phyloP scores from a whole-genome alignment of 768 basidiomycete species.

The Serpula lacrymans region DNA sequence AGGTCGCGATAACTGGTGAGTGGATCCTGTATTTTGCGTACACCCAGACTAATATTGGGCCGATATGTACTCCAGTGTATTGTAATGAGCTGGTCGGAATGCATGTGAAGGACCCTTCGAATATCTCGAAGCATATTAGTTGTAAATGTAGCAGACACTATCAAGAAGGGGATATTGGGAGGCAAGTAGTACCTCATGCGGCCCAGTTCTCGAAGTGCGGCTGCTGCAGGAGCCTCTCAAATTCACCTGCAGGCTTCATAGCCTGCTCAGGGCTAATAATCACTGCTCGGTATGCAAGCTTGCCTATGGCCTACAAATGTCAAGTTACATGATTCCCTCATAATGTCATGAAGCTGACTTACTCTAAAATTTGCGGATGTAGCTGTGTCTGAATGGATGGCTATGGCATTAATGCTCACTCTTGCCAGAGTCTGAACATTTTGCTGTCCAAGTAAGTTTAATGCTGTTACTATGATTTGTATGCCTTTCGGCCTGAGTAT shows the following conservation, averaged over 20 bases:
- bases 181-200: slow-evolving; percentile 27
- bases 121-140: slow-evolving; percentile 19
- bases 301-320: slow-evolving; percentile 6
- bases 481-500: slow-evolving; percentile 14
- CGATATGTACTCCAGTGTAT: slow-evolving; percentile 8
- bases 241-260: slow-evolving; percentile 7
- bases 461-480: slow-evolving; percentile 23
- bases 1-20: slow-evolving; percentile 11
- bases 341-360: background rate
- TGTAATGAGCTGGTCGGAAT: background rate
- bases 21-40: slow-evolving; percentile 13
- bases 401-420: slow-evolving; percentile 15
- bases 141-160: slow-evolving; percentile 34
- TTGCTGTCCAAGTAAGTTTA: slow-evolving; percentile 23
- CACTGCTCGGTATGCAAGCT: slow-evolving; percentile 5
- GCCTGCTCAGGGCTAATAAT: slow-evolving; percentile 9
- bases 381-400: slow-evolving; percentile 14
- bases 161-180: slow-evolving; percentile 22
- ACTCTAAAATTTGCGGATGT: slow-evolving; percentile 15
- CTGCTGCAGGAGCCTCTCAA: slow-evolving; percentile 10
- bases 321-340: no score
- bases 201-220: slow-evolving; percentile 15
- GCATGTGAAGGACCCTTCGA: slow-evolving; percentile 2
- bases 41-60: slow-evolving; percentile 14
- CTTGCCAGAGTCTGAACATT: slow-evolving; percentile 8